Conservation (phyloP, 345 rosid genomes). For the Schrenkiella parvula region DNA sequence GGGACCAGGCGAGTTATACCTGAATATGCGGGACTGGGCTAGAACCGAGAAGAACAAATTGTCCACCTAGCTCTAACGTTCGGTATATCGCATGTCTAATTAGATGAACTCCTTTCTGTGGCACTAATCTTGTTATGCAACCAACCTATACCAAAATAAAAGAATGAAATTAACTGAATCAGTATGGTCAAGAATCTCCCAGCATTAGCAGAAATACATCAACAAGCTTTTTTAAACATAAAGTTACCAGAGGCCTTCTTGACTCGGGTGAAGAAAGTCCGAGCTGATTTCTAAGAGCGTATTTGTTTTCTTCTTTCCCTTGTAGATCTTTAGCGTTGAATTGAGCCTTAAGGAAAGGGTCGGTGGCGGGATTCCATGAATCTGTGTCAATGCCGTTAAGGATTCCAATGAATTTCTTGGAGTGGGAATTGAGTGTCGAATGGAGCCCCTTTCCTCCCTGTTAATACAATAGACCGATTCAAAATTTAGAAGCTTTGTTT, state of each 20-base stretch:
- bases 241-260: constrained; percentile 72
- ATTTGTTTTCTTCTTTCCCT: constrained; percentile 86
- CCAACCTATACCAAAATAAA: constrained; percentile 53
- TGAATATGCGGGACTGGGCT: constrained; percentile 93
- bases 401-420: constrained; percentile 85
- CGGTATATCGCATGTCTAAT: constrained; percentile 91
- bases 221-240: neutral
- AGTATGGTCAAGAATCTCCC: neutral
- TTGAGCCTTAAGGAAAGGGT: constrained; percentile 70
- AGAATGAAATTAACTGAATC: neutral
- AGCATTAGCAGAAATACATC: neutral
- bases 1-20: constrained; percentile 33
- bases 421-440: constrained; percentile 70
- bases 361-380: constrained; percentile 95
- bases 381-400: constrained; percentile 92
- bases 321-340: constrained; percentile 74
- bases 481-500: neutral
- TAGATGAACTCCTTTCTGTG: constrained; percentile 95
- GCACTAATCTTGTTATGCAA: constrained; percentile 94
- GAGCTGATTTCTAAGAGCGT: constrained; percentile 57
- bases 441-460: constrained; percentile 96
- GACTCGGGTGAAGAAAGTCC: constrained; percentile 71
- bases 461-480: neutral
- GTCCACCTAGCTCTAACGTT: constrained; percentile 94
- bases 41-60: constrained; percentile 93